These are phyloP conservation scores for Fusarium clavum DNA, from an alignment of 2,329 filamentous ascomycete genomes.

Conservation along the genomic window DNA sequence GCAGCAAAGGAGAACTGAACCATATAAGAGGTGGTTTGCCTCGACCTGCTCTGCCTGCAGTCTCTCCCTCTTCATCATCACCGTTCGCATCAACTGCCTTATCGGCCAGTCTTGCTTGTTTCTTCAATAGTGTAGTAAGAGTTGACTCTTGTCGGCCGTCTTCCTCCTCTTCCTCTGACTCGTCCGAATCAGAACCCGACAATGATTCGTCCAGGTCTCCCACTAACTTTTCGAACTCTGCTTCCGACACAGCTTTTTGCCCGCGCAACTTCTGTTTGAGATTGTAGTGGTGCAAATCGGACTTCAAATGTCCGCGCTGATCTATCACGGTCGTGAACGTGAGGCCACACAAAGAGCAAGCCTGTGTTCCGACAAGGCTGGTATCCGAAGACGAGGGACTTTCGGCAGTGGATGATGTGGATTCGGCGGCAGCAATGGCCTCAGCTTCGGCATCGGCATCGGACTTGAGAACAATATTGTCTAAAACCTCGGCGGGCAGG, in stretches of 20 bases:
- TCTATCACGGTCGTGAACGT: constrained; percentile 79
- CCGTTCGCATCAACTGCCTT: constrained; percentile 61
- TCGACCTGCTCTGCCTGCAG: constrained; percentile 61
- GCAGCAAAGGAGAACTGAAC: constrained; percentile 82
- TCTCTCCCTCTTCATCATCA: constrained; percentile 53
- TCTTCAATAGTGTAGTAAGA: constrained; percentile 81
- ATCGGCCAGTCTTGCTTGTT: constrained; percentile 79
- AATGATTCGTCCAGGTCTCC: constrained; percentile 90
- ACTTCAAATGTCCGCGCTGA: constrained; percentile 86
- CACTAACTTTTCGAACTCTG: constrained; percentile 87
- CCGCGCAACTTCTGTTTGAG: constrained; percentile 90
- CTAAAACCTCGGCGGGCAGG: constrained; percentile 78
- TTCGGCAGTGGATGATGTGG: constrained; percentile 40
- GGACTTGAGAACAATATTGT: constrained; percentile 67
- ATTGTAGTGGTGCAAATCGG: constrained; percentile 94
- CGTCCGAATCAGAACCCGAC: constrained; percentile 84
- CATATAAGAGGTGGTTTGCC: constrained; percentile 84
- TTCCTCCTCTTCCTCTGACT: constrained; percentile 74
- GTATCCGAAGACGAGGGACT: constrained; percentile 47
- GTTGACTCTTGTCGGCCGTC: constrained; percentile 72
- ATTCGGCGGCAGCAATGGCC: constrained; percentile 35
- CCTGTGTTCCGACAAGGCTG: constrained; percentile 71
- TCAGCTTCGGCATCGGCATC: constrained; percentile 47
- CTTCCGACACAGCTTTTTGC: constrained; percentile 76
- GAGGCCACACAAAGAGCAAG: constrained; percentile 84